Evolutionary conservation across 169 alveolate species (phyloP), one percentile per base, ranked within the genome.

Genomic region (Eimeria acervulina): DNA sequence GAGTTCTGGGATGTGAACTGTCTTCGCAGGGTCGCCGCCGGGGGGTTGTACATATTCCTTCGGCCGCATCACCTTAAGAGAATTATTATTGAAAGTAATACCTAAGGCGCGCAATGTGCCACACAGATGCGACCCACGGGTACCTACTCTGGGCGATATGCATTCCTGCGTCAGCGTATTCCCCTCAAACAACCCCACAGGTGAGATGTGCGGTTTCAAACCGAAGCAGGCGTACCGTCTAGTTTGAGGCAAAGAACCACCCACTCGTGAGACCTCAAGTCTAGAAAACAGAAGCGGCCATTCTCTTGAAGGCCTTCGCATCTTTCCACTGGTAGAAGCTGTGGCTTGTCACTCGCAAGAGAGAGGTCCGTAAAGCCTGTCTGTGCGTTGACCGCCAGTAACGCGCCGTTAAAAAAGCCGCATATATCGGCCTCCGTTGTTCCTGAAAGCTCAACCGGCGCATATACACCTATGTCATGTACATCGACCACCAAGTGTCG

Each of bases 11-110:
- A 94, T 88, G 95, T 83, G 70, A 2, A 95, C 96, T 28, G 78
- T 51, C 21, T 74, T 51, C 13, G 97, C 98, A 21, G 97, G 97
- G 72, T 98, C 99, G 52, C 97, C 97, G 13, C 97, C 97, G n/a
- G 98, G 96, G 42, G 98, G 97, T 6, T 97, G 97, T 23, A 97
- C 97, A 94, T 97, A 98, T 88, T 98, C 99, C 66, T 97, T 97
- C 42, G 99, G 99, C 55, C 99, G 95, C 89, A 98, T 81, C 47
- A 98, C 96, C 70, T 97, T 95, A 44, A 98, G 95, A 23, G 97
- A 87, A 61, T 85, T 93, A 51, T 98, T 98, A 83, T 98, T 98
- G 89, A 95, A 98, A 42, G 93, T 89, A 42, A 97, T 97, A 47
- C 97, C 97, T 96, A 78, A 13, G 26, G 36, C 92, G 72, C 68